These are phyloP conservation scores for Apiospora arundinis DNA, from an alignment of 2,329 filamentous ascomycete genomes.

Conservation along the genomic window DNA sequence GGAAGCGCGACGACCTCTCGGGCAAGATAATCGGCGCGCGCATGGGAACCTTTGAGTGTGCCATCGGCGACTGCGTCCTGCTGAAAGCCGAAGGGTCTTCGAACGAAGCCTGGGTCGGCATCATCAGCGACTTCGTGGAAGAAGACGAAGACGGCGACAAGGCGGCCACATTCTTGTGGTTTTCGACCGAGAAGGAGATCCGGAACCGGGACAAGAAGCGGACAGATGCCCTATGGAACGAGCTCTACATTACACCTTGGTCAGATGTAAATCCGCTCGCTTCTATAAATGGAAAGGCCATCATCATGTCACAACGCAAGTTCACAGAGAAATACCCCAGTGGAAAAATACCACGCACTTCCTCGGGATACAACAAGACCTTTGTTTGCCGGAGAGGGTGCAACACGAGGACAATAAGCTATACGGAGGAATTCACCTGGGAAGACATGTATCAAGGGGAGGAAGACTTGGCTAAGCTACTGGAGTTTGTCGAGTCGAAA, in stretches of 20 bases:
- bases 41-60: conserved; percentile 82
- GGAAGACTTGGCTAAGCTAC: conserved; percentile 69
- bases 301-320: conserved; percentile 72
- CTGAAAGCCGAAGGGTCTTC: conserved; percentile 81
- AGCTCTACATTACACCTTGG: conserved; percentile 87
- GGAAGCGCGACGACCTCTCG: conserved; percentile 43
- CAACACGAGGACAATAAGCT: conserved; percentile 85
- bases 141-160: conserved; percentile 77
- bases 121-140: conserved; percentile 83
- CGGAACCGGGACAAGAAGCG: conserved; percentile 83
- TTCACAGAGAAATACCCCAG: conserved; percentile 76
- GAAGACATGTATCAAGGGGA: conserved; percentile 79
- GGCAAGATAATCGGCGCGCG: conserved; percentile 77
- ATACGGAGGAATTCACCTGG: conserved; percentile 93
- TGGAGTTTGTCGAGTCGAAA: conserved; percentile 70
- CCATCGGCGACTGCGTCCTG: conserved; percentile 81
- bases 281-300: conserved; percentile 90
- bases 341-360: conserved; percentile 75
- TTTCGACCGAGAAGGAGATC: conserved; percentile 89
- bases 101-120: conserved; percentile 90
- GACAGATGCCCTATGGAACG: conserved; percentile 80
- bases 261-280: conserved; percentile 87
- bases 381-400: conserved; percentile 91
- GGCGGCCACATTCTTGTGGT: conserved; percentile 93
- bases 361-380: conserved; percentile 80